A percentile compares a stretch with the other conserved stretches of the same genome.
These are phyloP conservation scores for Asparagopsis taxiformis DNA, from an alignment of 31 red algal species.

Conservation along the genomic window DNA sequence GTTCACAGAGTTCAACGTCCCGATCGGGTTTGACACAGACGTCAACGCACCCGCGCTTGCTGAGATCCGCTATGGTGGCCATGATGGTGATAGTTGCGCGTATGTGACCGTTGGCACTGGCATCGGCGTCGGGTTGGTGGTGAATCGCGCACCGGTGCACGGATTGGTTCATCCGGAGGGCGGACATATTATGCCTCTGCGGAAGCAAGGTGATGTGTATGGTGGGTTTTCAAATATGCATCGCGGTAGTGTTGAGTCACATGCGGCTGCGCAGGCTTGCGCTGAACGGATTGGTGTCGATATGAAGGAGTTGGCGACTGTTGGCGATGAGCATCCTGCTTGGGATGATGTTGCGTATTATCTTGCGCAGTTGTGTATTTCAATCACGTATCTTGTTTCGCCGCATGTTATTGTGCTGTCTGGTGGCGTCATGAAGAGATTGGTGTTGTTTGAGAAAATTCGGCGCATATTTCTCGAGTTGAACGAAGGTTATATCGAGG, in stretches of 20 bases:
- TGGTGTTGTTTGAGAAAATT: constrained; percentile 63
- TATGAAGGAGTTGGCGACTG: constrained; percentile 32
- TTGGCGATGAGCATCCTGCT: constrained; percentile 75
- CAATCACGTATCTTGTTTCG: constrained; percentile 81
- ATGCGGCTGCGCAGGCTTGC: constrained; percentile 79
- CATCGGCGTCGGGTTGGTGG: constrained; percentile 90
- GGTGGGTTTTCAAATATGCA: constrained; percentile 46
- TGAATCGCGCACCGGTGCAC: constrained; percentile 79
- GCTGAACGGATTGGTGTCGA: constrained; percentile 72
- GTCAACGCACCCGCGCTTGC: constrained; percentile 98
- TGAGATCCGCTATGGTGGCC: constrained; percentile 70
- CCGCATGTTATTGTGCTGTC: constrained; percentile 92
- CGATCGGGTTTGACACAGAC: constrained; percentile 92
- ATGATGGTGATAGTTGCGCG: constrained; percentile 53
- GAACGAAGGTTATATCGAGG: constrained; percentile 73
- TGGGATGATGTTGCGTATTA: constrained; percentile 93
- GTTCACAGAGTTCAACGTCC: constrained; percentile 65
- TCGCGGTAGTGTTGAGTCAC: constrained; percentile 67
- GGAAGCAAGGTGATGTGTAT: constrained; percentile 63
- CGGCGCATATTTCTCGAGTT: constrained; percentile 42
- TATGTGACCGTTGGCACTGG: constrained; percentile 99
- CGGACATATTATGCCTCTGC: constrained; percentile 72
- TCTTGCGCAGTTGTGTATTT: constrained; percentile 83
- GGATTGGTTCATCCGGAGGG: constrained; percentile 93
- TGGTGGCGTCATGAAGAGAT: constrained; percentile 90